Percentiles rank a stretch among this genome's conserved stretches.
phyloP scores from a whole-genome alignment of 257 asterid species.

The Sherardia arvensis region DNA sequence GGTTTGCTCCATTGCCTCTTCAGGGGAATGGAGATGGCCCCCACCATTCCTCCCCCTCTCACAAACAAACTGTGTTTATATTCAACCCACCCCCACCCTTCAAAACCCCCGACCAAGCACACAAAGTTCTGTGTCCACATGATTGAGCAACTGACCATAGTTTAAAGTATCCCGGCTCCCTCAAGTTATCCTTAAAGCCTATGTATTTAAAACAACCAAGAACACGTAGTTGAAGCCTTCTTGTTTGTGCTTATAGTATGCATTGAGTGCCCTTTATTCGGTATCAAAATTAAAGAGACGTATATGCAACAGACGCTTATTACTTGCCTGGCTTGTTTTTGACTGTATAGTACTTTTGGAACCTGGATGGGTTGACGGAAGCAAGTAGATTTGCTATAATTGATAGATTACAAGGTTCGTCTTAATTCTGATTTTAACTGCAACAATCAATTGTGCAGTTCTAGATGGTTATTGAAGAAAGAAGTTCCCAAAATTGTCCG shows the following conservation, averaged over 20 bases:
- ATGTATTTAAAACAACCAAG: not conserved
- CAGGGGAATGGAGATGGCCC: no score
- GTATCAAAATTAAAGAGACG: no score
- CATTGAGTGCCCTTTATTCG: no score
- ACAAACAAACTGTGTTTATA: no score
- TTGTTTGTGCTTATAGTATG: not conserved
- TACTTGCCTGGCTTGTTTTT: not conserved
- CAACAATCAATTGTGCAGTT: conserved; percentile 39
- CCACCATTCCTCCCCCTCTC: no score
- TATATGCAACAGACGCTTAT: not conserved
- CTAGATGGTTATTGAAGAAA: conserved; percentile 87
- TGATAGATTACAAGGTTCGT: not conserved
- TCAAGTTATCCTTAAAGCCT: not conserved
- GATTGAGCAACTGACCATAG: not conserved
- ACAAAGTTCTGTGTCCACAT: not conserved
- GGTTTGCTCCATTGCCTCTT: no score
- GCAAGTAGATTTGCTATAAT: not conserved
- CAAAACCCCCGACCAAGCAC: no score
- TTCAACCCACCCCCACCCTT: no score
- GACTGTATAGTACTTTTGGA: not conserved
- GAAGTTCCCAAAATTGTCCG: conserved; percentile 96
- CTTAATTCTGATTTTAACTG: not conserved
- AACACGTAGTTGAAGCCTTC: not conserved
- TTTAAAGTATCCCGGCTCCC: not conserved
- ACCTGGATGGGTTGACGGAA: not conserved